Evolutionary conservation across 1,139 yeast species (phyloP).

Genomic region (Candida neerlandica): DNA sequence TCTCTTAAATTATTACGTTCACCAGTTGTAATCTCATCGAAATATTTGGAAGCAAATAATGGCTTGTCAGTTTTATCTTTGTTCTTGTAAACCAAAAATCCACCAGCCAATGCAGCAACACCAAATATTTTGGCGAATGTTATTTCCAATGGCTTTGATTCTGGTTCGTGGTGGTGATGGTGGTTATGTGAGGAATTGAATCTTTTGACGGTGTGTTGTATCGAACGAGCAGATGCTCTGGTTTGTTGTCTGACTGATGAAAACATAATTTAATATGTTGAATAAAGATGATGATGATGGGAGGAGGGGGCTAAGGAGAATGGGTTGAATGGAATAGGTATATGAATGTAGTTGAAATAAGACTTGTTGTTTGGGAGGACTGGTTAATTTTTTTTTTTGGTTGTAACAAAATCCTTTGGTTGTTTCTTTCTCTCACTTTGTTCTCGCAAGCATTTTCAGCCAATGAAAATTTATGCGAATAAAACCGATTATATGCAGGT

Average conservation of each 20-base stretch:
- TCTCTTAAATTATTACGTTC: slow-evolving; percentile 41
- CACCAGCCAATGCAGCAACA: slow-evolving; percentile 41
- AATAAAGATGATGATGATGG: not conserved
- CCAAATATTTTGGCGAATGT: slow-evolving; percentile 14
- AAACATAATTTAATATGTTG: slow-evolving; percentile 12
- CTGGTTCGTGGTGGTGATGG: slow-evolving; percentile 27
- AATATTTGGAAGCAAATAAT: slow-evolving; percentile 40
- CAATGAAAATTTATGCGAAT: slow-evolving; percentile 9
- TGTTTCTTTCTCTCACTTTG: not conserved
- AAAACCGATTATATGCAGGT: not conserved
- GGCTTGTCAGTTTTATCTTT: slow-evolving; percentile 41
- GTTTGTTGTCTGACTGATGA: slow-evolving; percentile 10
- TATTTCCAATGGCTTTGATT: slow-evolving; percentile 31
- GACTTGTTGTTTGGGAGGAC: not conserved
- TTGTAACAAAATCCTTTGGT: not conserved
- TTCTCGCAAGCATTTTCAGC: not conserved
- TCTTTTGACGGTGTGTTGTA: slow-evolving; percentile 26
- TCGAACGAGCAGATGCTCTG: slow-evolving; percentile 10
- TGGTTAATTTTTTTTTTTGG: slow-evolving; percentile 1
- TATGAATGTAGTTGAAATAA: not conserved
- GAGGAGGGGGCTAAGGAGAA: not conserved
- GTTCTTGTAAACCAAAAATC: slow-evolving; percentile 40
- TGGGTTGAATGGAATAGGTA: not conserved
- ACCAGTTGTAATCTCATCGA: slow-evolving; percentile 35
- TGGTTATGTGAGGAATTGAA: slow-evolving; percentile 28